Evolutionary conservation across 176 grass and related monocot species (phyloP).

Genomic region (Hyparrhenia diplandra): DNA sequence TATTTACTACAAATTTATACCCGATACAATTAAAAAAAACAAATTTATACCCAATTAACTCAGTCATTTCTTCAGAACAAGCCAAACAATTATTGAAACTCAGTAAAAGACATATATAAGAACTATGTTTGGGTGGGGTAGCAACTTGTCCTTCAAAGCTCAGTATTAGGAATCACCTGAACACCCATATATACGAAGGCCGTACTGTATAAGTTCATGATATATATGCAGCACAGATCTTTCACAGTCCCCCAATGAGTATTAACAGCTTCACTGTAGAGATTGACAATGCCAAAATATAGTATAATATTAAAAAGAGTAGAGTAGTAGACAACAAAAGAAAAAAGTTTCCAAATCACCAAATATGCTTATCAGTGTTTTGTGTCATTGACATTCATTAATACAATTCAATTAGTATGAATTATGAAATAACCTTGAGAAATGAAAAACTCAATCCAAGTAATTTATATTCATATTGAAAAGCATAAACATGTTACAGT

Average conservation of each 20-base stretch:
- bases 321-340: not conserved
- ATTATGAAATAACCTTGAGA: constrained; percentile 3
- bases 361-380: constrained; percentile 5
- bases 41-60: too few species aligned
- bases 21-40: too few species aligned
- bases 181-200: constrained; percentile 95
- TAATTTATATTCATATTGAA: constrained; percentile 5
- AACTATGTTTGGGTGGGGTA: not conserved
- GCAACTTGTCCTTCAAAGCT: not conserved
- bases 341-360: not conserved
- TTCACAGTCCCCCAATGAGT: constrained; percentile 74
- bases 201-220: constrained; percentile 75
- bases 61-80: not conserved
- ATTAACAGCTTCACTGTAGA: constrained; percentile 52
- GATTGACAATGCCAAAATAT: constrained; percentile 6
- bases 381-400: not conserved
- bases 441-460: not conserved
- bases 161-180: constrained; percentile 66
- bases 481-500: not conserved
- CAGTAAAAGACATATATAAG: not conserved
- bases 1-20: constrained; percentile 3
- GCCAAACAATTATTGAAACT: not conserved
- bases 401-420: not conserved
- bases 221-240: constrained; percentile 88
- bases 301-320: too few species aligned